A percentile compares a stretch with the other conserved stretches of the same genome.
These are phyloP conservation scores for Xylaria sp. DNA, from an alignment of 2,329 filamentous ascomycete species.

Conservation along the genomic window DNA sequence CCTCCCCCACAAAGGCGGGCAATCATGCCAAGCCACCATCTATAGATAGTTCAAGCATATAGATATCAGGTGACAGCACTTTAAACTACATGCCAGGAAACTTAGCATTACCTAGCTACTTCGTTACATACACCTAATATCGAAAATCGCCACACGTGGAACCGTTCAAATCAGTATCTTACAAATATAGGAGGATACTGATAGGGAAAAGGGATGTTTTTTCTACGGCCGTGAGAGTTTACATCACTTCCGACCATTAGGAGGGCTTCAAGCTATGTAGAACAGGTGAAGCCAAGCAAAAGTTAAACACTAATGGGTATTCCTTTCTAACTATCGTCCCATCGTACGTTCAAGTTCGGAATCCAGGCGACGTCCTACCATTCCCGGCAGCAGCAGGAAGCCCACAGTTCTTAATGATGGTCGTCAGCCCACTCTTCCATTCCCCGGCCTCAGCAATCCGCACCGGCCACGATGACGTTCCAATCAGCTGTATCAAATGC, in stretches of 20 bases:
- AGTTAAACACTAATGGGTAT: background rate
- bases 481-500: constrained; percentile 33
- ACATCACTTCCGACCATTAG: background rate
- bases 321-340: background rate
- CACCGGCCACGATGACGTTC: constrained; percentile 36
- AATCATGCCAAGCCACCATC: constrained; percentile 6
- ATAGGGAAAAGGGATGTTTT: background rate
- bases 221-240: background rate
- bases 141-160: background rate
- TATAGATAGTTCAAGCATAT: background rate
- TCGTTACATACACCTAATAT: background rate
- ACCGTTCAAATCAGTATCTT: background rate
- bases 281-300: background rate
- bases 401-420: background rate
- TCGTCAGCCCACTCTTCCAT: background rate
- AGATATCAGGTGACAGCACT: background rate
- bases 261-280: background rate
- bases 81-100: background rate
- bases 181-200: background rate
- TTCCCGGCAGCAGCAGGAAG: background rate
- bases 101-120: background rate
- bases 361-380: too few relatives aligned
- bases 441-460: constrained; percentile 25
- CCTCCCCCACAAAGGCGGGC: constrained; percentile 17
- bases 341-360: background rate